phyloP scores from a whole-genome alignment of 83 land plant species.

The Diphasiastrum complanatum region DNA sequence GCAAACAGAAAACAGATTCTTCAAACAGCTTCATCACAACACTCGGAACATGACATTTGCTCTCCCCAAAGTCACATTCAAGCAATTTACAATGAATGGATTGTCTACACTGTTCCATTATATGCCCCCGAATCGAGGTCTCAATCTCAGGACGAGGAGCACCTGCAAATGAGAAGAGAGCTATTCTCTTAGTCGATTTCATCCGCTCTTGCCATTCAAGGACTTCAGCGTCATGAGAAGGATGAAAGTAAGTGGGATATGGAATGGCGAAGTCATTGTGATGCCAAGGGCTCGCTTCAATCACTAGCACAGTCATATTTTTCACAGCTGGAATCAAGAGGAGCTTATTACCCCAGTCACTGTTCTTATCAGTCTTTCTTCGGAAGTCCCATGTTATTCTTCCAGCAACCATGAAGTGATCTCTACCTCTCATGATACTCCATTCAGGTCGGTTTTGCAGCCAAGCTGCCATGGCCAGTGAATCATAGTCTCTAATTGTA shows the following conservation, averaged over 20 bases:
- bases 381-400: slow-evolving; percentile 91
- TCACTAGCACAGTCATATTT: slow-evolving; percentile 48
- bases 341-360: slow-evolving; percentile 72
- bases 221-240: slow-evolving; percentile 16
- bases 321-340: slow-evolving; percentile 43
- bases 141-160: slow-evolving; percentile 26
- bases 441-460: slow-evolving; percentile 60
- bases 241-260: slow-evolving; percentile 40
- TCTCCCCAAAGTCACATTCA: slow-evolving; percentile 9
- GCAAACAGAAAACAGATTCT: slow-evolving; percentile 28
- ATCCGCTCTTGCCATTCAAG: slow-evolving; percentile 21
- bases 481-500: slow-evolving; percentile 46
- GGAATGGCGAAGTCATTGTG: slow-evolving; percentile 32
- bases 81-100: slow-evolving; percentile 27
- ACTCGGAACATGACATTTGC: slow-evolving; percentile 20
- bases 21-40: slow-evolving; percentile 24
- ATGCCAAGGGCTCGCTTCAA: slow-evolving; percentile 57
- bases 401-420: slow-evolving; percentile 81
- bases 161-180: slow-evolving; percentile 30
- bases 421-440: slow-evolving; percentile 57
- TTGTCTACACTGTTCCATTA: slow-evolving; percentile 22
- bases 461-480: slow-evolving; percentile 54
- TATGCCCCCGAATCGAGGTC: slow-evolving; percentile 24
- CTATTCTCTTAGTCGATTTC: background rate
- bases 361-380: slow-evolving; percentile 38